phyloP scores from a whole-genome alignment of 2,329 filamentous ascomycete genomes.

The Fusarium proliferatum region DNA sequence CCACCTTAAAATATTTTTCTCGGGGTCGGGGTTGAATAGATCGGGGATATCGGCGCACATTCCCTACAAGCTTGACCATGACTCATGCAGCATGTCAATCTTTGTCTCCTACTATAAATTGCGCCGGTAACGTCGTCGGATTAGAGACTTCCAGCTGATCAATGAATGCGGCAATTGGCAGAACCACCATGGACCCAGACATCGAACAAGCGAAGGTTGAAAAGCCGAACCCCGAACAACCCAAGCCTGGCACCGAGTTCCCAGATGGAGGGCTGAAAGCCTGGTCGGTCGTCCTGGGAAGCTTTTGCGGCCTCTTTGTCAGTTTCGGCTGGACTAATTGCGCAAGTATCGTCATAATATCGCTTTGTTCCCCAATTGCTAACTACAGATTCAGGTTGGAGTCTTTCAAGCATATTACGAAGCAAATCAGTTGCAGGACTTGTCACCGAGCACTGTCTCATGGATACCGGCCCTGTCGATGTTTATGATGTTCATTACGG shows the following conservation, averaged over 20 bases:
- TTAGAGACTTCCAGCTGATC: accelerated
- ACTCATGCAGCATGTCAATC: neutral
- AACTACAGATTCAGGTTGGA: neutral
- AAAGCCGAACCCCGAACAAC: neutral
- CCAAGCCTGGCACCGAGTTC: accelerated
- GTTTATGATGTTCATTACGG: neutral
- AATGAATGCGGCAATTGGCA: neutral
- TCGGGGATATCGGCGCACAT: neutral
- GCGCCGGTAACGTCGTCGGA: accelerated
- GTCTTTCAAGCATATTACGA: neutral
- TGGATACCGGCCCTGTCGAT: neutral
- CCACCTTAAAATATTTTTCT: neutral
- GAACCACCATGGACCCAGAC: neutral
- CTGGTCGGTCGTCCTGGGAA: accelerated
- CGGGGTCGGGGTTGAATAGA: neutral
- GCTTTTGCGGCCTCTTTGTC: neutral
- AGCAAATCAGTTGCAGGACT: neutral
- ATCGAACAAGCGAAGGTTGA: neutral
- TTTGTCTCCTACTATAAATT: neutral
- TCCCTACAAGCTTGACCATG: neutral
- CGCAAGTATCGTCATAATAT: no score
- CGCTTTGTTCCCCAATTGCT: neutral
- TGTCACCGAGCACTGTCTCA: neutral
- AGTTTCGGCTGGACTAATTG: neutral
- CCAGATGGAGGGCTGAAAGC: neutral